phyloP scores from a whole-genome alignment of 2,329 filamentous ascomycete species.

The Rhynchosporium secalis region DNA sequence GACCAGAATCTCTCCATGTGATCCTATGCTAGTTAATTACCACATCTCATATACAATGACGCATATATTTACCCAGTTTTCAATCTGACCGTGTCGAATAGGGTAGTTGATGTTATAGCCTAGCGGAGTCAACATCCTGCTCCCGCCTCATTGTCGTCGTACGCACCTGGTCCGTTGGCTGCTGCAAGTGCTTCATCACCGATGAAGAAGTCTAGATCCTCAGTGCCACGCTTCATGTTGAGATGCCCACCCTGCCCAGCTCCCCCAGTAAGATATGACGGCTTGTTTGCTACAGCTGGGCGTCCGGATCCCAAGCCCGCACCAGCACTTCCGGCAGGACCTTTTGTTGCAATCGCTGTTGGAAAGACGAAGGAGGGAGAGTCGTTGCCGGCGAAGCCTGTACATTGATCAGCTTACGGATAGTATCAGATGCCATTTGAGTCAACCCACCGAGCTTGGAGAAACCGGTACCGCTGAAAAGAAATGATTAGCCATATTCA shows the following conservation, averaged over 20 bases:
- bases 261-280: conserved; percentile 89
- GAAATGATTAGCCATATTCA: conserved; percentile 33
- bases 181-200: conserved; percentile 92
- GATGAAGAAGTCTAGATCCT: conserved; percentile 98
- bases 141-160: neutral
- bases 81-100: conserved; percentile 95
- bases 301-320: conserved; percentile 77
- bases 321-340: conserved; percentile 66
- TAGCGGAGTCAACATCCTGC: conserved; percentile 41
- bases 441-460: conserved; percentile 87
- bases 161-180: conserved; percentile 72
- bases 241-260: conserved; percentile 81
- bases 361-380: conserved; percentile 99
- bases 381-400: conserved; percentile 98
- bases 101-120: conserved; percentile 97
- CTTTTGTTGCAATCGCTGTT: conserved; percentile 96
- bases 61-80: conserved; percentile 77
- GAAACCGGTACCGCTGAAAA: conserved; percentile 90
- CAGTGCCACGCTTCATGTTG: conserved; percentile 89
- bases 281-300: conserved; percentile 90
- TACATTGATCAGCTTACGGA: conserved; percentile 23
- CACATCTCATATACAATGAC: conserved; percentile 9
- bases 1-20: conserved; percentile 99
- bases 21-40: conserved; percentile 57
- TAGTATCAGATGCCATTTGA: neutral